Conservation (phyloP, 164 flowering plant species). For the Annona cherimola region DNA sequence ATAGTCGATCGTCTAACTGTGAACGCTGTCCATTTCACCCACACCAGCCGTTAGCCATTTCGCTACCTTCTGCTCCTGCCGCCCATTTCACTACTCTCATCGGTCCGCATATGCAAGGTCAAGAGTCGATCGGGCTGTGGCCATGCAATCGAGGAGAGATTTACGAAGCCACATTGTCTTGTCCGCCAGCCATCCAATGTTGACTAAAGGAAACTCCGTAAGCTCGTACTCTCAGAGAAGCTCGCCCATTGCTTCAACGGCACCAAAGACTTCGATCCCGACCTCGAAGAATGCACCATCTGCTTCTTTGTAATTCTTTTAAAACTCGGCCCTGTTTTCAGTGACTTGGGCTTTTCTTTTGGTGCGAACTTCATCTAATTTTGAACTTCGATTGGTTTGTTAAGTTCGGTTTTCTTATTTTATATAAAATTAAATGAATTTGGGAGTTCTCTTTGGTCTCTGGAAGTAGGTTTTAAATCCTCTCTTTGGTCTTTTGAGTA, state of each 20-base stretch:
- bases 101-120: conserved; percentile 14
- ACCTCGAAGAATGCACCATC: conserved; percentile 37
- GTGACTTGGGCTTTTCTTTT: not conserved
- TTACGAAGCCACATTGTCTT: conserved; percentile 25
- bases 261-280: conserved; percentile 21
- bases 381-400: not conserved
- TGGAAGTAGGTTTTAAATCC: not conserved
- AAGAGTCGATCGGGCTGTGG: conserved; percentile 9
- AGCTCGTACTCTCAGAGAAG: conserved; percentile 22
- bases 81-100: too few species aligned
- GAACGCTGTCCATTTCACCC: too few species aligned
- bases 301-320: conserved; percentile 24
- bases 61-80: too few species aligned
- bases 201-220: conserved; percentile 31
- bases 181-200: conserved; percentile 15
- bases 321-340: not conserved
- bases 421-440: too few species aligned
- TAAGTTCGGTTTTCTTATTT: not conserved
- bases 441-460: not conserved
- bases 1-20: too few species aligned
- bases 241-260: conserved; percentile 36
- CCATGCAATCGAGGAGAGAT: conserved; percentile 21
- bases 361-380: not conserved
- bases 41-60: too few species aligned
- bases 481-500: not conserved